Conservation (phyloP, 805 yeast genomes). For the Spathaspora passalidarum region DNA sequence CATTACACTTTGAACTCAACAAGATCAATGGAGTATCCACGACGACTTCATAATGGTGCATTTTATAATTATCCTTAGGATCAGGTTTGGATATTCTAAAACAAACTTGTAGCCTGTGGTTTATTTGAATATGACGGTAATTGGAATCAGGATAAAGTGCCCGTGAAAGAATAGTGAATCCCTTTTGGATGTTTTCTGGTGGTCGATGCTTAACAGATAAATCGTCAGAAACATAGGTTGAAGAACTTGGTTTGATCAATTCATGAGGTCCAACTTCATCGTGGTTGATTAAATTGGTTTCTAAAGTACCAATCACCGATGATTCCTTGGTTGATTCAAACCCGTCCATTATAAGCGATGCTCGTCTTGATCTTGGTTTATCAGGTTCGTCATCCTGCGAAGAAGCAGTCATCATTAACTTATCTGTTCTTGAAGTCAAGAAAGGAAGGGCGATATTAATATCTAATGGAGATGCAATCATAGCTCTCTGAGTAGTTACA, state of each 20-base stretch:
- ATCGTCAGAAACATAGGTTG: slow-evolving; percentile 30
- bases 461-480: slow-evolving; percentile 43
- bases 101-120: slow-evolving; percentile 69
- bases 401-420: slow-evolving; percentile 19
- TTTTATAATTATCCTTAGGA: slow-evolving; percentile 38
- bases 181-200: slow-evolving; percentile 29
- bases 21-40: slow-evolving; percentile 71
- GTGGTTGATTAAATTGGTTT: slow-evolving; percentile 34
- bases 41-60: slow-evolving; percentile 77
- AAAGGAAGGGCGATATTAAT: slow-evolving; percentile 44
- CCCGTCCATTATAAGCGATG: slow-evolving; percentile 19
- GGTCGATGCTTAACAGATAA: slow-evolving; percentile 7
- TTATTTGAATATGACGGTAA: slow-evolving; percentile 57
- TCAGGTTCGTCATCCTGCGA: slow-evolving; percentile 12
- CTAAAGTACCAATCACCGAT: slow-evolving; percentile 38
- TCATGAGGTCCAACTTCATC: slow-evolving; percentile 13
- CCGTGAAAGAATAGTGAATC: slow-evolving; percentile 31
- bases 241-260: slow-evolving; percentile 26
- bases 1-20: slow-evolving; percentile 41
- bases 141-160: slow-evolving; percentile 64
- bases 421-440: slow-evolving; percentile 36
- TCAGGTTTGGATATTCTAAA: slow-evolving; percentile 66
- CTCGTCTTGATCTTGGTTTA: slow-evolving; percentile 19
- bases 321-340: slow-evolving; percentile 6
- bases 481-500: slow-evolving; percentile 11